A percentile compares a stretch with the other conserved stretches of the same genome.
Conservation (phyloP, 352 stramenopile species). For the Globisporangium uncinulatum region DNA sequence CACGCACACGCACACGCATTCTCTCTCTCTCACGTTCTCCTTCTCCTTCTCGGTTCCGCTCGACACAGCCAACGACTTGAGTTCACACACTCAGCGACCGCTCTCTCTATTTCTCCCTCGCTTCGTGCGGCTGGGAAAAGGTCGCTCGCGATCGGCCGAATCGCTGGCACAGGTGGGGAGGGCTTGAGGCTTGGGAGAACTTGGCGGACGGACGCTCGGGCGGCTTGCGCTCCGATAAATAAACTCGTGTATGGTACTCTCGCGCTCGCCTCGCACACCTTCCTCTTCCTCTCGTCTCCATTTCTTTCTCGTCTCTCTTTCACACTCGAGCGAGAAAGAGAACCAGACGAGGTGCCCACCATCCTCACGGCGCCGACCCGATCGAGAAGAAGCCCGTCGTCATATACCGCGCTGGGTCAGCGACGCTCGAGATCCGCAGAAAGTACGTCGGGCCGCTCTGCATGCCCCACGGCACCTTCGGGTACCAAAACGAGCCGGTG, state of each 20-base stretch:
- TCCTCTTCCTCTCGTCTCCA: background rate
- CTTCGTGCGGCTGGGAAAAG: background rate
- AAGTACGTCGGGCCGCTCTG: slow-evolving; percentile 74
- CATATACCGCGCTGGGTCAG: slow-evolving; percentile 37
- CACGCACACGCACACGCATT: background rate
- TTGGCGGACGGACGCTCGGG: background rate
- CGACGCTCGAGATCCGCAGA: slow-evolving; percentile 46
- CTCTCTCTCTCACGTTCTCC: background rate
- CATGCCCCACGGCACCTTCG: slow-evolving; percentile 82
- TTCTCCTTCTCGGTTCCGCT: background rate
- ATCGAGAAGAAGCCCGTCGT: slow-evolving; percentile 69
- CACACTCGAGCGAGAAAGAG: too few species aligned
- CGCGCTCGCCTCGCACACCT: background rate
- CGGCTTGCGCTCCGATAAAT: slow-evolving; percentile 1
- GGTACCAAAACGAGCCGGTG: slow-evolving; percentile 62
- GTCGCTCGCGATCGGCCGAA: background rate
- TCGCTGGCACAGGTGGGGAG: background rate
- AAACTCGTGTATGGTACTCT: slow-evolving; percentile 4
- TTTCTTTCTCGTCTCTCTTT: too few species aligned
- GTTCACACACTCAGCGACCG: background rate
- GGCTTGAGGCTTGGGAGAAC: background rate
- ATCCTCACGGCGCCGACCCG: slow-evolving; percentile 31
- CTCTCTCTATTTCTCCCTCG: background rate
- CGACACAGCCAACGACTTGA: background rate
- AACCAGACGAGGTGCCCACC: too few species aligned